Conservation (phyloP, 768 basidiomycete species). For the Lepiota subincarnata region DNA sequence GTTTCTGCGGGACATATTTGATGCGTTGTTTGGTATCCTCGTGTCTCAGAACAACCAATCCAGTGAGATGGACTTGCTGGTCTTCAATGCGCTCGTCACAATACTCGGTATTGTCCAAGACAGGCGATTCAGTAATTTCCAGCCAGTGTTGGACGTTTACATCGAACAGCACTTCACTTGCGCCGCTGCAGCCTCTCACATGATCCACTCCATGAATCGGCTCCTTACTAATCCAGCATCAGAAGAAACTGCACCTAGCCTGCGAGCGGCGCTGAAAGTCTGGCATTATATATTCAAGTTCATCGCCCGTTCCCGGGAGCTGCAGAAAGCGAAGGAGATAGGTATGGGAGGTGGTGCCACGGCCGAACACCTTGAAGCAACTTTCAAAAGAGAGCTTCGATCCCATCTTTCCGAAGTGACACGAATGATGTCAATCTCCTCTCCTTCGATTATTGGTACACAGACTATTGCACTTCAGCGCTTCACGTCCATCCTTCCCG, state of each 20-base stretch:
- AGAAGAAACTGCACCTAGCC: slow-evolving; percentile 65
- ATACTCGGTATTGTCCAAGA: slow-evolving; percentile 92
- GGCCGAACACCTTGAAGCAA: slow-evolving; percentile 77
- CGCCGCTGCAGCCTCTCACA: slow-evolving; percentile 74
- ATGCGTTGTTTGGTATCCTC: slow-evolving; percentile 88
- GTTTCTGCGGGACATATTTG: slow-evolving; percentile 87
- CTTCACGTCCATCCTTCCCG: slow-evolving; percentile 88
- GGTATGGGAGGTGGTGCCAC: slow-evolving; percentile 80
- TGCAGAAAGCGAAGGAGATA: slow-evolving; percentile 79
- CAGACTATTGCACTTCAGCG: slow-evolving; percentile 93
- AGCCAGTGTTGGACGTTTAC: slow-evolving; percentile 89
- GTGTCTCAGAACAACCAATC: slow-evolving; percentile 67
- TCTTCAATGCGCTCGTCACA: slow-evolving; percentile 88
- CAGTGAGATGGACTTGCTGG: slow-evolving; percentile 78
- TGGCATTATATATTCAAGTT: slow-evolving; percentile 98
- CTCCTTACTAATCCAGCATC: slow-evolving; percentile 72
- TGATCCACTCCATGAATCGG: slow-evolving; percentile 84
- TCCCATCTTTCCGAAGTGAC: slow-evolving; percentile 79
- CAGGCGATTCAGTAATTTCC: slow-evolving; percentile 92
- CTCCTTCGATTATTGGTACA: slow-evolving; percentile 87
- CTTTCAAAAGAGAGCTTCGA: slow-evolving; percentile 80
- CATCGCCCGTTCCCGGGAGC: slow-evolving; percentile 82
- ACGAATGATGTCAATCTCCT: slow-evolving; percentile 77
- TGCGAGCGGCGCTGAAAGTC: slow-evolving; percentile 90
- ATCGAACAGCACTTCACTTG: slow-evolving; percentile 87